Evolutionary conservation across 176 grass and related monocot genomes (phyloP).

Genomic region (Bothriochloa decipiens): DNA sequence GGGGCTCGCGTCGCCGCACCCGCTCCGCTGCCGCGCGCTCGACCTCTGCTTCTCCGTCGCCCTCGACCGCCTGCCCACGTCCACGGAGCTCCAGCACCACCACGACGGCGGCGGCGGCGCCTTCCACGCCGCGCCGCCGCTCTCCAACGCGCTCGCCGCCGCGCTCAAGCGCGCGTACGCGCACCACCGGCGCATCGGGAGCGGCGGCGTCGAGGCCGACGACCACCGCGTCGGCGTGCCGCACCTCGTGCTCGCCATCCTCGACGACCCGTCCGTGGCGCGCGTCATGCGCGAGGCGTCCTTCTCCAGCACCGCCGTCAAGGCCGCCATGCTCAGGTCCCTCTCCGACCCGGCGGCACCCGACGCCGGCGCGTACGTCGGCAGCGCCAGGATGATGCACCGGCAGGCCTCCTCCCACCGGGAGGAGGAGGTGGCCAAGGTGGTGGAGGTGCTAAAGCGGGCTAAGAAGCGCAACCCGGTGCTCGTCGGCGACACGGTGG

Average conservation of each 20-base stretch:
- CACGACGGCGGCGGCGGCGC: background rate
- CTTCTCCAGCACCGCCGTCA: slow-evolving; percentile 43
- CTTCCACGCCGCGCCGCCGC: slow-evolving; percentile 27
- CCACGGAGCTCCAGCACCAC: slow-evolving; percentile 36
- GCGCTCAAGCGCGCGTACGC: slow-evolving; percentile 90
- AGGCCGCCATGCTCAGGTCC: slow-evolving; percentile 52
- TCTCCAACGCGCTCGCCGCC: slow-evolving; percentile 81
- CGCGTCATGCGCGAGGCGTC: slow-evolving; percentile 88
- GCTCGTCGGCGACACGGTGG: slow-evolving; percentile 71
- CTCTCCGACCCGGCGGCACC: slow-evolving; percentile 42
- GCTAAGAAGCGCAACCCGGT: slow-evolving; percentile 67
- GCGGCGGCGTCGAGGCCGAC: slow-evolving; percentile 39
- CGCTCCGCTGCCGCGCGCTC: slow-evolving; percentile 79
- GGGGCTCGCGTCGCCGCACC: slow-evolving; percentile 48
- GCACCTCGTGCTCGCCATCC: slow-evolving; percentile 76
- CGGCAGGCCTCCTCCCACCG: slow-evolving; percentile 41
- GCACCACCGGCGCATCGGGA: slow-evolving; percentile 72
- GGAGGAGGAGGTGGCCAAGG: slow-evolving; percentile 63
- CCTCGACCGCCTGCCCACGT: slow-evolving; percentile 73
- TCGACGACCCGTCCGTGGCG: slow-evolving; percentile 91
- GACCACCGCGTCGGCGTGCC: slow-evolving; percentile 74
- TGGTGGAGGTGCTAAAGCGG: slow-evolving; percentile 61
- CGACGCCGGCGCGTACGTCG: slow-evolving; percentile 40
- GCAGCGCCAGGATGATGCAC: slow-evolving; percentile 43
- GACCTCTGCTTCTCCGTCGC: slow-evolving; percentile 90